Evolutionary conservation across 257 asterid species (phyloP), one percentile per base, ranked within the genome.

Genomic region (Petrea volubilis): DNA sequence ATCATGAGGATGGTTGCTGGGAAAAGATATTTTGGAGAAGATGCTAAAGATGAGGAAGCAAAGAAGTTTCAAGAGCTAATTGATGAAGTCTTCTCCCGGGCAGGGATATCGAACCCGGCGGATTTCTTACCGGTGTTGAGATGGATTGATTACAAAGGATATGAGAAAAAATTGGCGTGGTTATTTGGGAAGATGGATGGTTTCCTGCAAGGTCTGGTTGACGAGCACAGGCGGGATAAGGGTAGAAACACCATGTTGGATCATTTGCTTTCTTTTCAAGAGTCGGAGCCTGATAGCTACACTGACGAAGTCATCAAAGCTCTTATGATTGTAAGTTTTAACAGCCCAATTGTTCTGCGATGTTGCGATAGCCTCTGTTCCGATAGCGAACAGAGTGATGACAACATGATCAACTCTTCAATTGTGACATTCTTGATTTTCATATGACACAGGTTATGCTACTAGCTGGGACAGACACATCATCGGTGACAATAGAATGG

Each of bases 141-240:
- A 56, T 77, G 86, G 85, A 78, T 81, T 31, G 82, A 80, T 25
- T 79, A 53, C 43, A 67, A 68, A 49, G 76, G 70, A 3, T 25
- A 7, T 9, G 53, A 67, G 60, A 75, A 79, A 70, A 75, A 28
- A 11, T 2, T 71, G 55, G 55, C n/a, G 3, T 46, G 11, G 10
- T 9, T 80, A 12, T 10, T 59, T 6, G 7, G 17, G 24, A 71
- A 63, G 56, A 28, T 80, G 70, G 77, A 80, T 18, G 70, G 13
- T 4, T 76, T 80, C 60, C 24, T 67, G 34, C 79, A 80, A 31
- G 53, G 67, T 20, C 47, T 76, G 64, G 24, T 80, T 31, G 84
- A 76, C 8, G 84, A 76, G 21, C 68, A 64, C 5, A 43, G 74
- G 3, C 34, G 63, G 3, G 13, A 38, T 4, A 33, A 58, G 58